Conservation (phyloP, 192 early-diverging fungal genomes). For the Allomyces macrogynus region DNA sequence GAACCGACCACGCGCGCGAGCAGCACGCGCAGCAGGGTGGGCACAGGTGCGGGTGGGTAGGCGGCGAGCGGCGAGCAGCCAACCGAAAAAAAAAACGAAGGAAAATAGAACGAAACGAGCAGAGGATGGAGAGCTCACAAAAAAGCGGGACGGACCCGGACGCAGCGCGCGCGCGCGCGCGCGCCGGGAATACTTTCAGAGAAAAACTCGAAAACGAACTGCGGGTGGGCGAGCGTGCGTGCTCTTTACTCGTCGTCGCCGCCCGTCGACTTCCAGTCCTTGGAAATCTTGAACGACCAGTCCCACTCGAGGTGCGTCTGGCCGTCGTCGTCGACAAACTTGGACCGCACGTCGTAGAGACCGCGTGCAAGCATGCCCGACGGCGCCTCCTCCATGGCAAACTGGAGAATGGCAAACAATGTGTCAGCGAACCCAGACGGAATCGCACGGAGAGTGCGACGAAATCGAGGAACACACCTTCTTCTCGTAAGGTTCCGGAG, state of each 20-base stretch:
- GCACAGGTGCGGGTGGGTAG: too few relatives aligned
- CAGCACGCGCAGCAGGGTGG: too few relatives aligned
- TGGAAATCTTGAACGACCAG: constrained; percentile 78
- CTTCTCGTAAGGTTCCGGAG: constrained; percentile 53
- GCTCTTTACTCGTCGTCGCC: too few relatives aligned
- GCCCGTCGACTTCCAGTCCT: constrained; percentile 50
- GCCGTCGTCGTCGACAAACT: constrained; percentile 86
- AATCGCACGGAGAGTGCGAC: not conserved
- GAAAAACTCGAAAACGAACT: too few relatives aligned
- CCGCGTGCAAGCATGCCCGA: constrained; percentile 80
- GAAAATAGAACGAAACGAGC: not conserved
- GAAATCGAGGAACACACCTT: constrained; percentile 22
- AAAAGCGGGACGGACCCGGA: not conserved
- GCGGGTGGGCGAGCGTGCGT: too few relatives aligned
- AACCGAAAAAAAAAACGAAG: constrained; percentile 1
- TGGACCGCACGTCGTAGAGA: constrained; percentile 61
- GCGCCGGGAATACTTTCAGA: too few relatives aligned
- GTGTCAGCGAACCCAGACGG: too few relatives aligned
- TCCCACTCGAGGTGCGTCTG: constrained; percentile 58
- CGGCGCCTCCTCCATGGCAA: constrained; percentile 71
- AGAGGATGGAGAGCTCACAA: constrained; percentile 1
- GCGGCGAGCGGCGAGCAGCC: too few relatives aligned
- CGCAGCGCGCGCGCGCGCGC: too few relatives aligned
- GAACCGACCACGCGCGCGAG: too few relatives aligned
- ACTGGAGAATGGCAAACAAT: constrained; percentile 13